These are phyloP conservation scores for Trichocladium uniseriatum DNA, from an alignment of 495 filamentous ascomycete genomes.

Conservation along the genomic window DNA sequence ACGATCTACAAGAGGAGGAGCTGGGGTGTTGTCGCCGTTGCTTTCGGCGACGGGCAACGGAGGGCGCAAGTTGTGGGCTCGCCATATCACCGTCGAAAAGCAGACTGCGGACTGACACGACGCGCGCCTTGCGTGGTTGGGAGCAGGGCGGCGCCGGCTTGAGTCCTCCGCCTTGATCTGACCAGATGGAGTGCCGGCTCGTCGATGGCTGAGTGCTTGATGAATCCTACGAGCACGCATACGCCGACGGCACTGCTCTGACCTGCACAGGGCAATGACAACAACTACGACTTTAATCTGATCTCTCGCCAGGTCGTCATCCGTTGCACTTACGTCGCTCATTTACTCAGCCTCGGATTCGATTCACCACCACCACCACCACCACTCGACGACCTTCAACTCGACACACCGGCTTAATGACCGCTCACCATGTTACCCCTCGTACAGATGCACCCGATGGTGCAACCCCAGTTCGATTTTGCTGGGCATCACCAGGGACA, in stretches of 20 bases:
- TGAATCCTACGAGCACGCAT: not conserved
- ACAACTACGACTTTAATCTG: conserved; percentile 27
- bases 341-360: conserved; percentile 2
- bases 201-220: conserved; percentile 19
- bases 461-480: conserved; percentile 34
- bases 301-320: not conserved
- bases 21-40: too few species aligned
- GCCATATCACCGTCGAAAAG: too few species aligned
- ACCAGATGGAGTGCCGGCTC: conserved; percentile 16
- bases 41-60: too few species aligned
- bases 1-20: too few species aligned
- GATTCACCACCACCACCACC: not conserved
- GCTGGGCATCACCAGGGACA: conserved; percentile 24
- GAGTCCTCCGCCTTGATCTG: conserved; percentile 7
- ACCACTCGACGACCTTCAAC: too few species aligned
- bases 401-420: conserved; percentile 6
- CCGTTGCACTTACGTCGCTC: conserved; percentile 9
- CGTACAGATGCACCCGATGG: conserved; percentile 42
- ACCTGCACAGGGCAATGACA: conserved; percentile 29
- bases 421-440: conserved; percentile 33
- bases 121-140: conserved; percentile 8
- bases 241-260: conserved; percentile 28
- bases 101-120: not conserved
- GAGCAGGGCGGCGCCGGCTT: conserved; percentile 14
- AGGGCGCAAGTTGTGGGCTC: too few species aligned